Conservation (phyloP, 352 stramenopile species). For the Phytopythium sindhum region DNA sequence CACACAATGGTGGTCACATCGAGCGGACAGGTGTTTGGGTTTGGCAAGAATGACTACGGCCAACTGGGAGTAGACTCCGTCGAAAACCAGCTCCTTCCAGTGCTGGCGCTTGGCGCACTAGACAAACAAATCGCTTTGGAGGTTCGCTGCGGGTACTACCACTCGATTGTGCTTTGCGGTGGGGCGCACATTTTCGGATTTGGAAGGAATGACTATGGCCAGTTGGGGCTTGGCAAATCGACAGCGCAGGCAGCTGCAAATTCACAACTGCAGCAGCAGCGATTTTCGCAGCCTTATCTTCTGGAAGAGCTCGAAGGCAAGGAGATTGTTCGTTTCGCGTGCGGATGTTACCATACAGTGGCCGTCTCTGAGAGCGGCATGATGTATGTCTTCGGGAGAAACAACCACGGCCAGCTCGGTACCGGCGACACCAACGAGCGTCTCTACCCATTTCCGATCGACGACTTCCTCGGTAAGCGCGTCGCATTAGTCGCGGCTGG, state of each 20-base stretch:
- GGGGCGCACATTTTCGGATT: constrained; percentile 81
- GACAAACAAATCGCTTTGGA: constrained; percentile 73
- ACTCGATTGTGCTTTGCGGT: constrained; percentile 80
- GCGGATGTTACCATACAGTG: constrained; percentile 91
- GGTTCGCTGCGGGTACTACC: constrained; percentile 91
- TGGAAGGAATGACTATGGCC: constrained; percentile 93
- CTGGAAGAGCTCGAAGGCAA: constrained; percentile 80
- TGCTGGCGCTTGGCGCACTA: constrained; percentile 45
- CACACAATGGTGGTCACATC: constrained; percentile 82
- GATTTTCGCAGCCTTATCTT: constrained; percentile 51
- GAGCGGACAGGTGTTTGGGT: constrained; percentile 69
- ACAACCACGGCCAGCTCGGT: constrained; percentile 93
- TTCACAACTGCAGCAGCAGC: constrained; percentile 67
- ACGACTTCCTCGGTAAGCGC: constrained; percentile 88
- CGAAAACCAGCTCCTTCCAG: constrained; percentile 61
- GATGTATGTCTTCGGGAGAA: constrained; percentile 92
- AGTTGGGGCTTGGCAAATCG: constrained; percentile 79
- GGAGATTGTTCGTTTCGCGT: constrained; percentile 80
- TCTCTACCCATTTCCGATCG: constrained; percentile 80
- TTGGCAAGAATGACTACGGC: constrained; percentile 94
- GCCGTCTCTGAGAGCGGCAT: constrained; percentile 86
- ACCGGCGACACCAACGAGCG: constrained; percentile 89
- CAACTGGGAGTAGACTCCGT: constrained; percentile 83
- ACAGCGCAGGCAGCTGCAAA: constrained; percentile 34
- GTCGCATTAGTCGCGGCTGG: constrained; percentile 87